phyloP scores from a whole-genome alignment of 352 stramenopile genomes.

The Globisporangium spinosum region DNA sequence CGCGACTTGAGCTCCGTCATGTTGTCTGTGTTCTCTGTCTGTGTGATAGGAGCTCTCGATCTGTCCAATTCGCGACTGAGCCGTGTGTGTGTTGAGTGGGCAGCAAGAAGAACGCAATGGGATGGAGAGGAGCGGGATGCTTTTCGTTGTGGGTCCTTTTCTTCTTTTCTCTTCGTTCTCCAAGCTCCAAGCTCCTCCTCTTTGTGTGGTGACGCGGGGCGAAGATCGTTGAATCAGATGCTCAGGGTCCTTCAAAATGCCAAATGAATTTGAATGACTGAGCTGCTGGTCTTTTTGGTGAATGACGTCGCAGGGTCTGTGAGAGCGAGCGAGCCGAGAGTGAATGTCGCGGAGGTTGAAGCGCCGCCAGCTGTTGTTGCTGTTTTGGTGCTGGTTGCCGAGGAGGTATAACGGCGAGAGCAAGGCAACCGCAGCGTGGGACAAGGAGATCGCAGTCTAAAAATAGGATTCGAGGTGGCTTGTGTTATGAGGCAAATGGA shows the following conservation, averaged over 20 bases:
- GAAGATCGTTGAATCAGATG: constrained; percentile 2
- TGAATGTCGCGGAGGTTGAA: constrained; percentile 3
- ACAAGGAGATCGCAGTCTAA: neutral
- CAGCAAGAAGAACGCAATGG: constrained; percentile 4
- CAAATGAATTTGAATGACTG: neutral
- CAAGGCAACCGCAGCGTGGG: neutral
- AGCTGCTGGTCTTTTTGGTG: neutral
- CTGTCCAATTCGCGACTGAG: constrained; percentile 3
- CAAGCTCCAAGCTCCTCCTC: neutral
- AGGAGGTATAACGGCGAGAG: neutral
- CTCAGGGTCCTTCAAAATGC: neutral
- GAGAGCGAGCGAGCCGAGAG: neutral
- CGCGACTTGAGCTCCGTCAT: constrained; percentile 19
- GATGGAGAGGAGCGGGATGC: neutral
- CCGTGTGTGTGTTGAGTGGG: neutral
- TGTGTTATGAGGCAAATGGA: neutral
- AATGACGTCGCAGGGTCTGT: neutral
- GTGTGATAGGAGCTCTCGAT: neutral
- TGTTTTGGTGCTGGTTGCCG: neutral
- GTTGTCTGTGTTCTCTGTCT: neutral
- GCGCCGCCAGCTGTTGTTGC: neutral
- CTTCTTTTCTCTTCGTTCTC: neutral
- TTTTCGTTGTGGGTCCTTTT: neutral
- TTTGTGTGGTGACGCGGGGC: neutral
- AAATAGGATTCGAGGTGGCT: neutral